Evolutionary conservation across 352 stramenopile genomes (phyloP), one percentile per base, ranked within the genome.

Genomic region (Phytophthora lateralis): DNA sequence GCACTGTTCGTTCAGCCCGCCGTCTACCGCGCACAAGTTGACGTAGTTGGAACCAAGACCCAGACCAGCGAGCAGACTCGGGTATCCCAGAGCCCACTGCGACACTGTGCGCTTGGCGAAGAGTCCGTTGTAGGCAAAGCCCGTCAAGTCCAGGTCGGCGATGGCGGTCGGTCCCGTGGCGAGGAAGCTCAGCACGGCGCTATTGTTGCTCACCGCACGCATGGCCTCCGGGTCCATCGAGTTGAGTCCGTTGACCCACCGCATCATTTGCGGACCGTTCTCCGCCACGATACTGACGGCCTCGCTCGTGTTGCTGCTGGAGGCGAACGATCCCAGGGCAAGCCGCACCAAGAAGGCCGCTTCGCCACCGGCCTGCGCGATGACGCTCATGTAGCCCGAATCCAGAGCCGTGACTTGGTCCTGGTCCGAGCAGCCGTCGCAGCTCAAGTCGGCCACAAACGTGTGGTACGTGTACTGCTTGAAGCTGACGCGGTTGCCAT

Each of bases 401-500:
- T 93, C 84, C 46, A 77, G 74, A 27, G 64, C 56, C 14, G 75
- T 71, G 39, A 86, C 73, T 43, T 75, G 17, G 55, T 91, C 84
- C 6, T 46, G 46, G 29, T 91, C 81, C 8, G 55, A 64, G 66
- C 83, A 93, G 7, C 48, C 71, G 12, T 57, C 46, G 55, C 84
- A 93, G 44, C 76, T 88, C 64, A 69, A 49, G 7, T 72, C 61
- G 8, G 59, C 6, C n/a, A 77, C 60, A 43, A 76, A 90, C 59
- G 63, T 83, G 71, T 89, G 78, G 73, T 87, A 86, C 55, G 69
- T 82, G 77, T 90, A 90, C 54, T 69, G 63, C 65, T 85, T 88
- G 74, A 84, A 90, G 54, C 54, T 80, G 6, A 90, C 73, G 9
- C 50, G 54, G 62, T 77, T 73, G 20, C 61, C 53, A 53, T 85